Conservation (phyloP, 2,329 filamentous ascomycete species). For the Cadophora sp. region DNA sequence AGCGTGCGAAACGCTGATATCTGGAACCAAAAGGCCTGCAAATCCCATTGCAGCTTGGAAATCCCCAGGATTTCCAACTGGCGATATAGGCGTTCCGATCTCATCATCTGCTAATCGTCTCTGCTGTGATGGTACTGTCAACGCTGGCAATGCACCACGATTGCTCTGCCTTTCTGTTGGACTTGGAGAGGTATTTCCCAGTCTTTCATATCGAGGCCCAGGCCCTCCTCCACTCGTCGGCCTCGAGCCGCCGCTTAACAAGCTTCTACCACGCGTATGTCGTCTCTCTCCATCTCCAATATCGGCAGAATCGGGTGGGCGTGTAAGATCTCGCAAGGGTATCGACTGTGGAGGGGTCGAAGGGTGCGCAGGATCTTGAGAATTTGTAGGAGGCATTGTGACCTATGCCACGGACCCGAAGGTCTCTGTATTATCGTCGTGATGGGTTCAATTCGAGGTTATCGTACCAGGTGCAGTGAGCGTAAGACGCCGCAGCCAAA, state of each 20-base stretch:
- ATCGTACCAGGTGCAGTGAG: slow-evolving; percentile 8
- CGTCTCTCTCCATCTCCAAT: slow-evolving; percentile 36
- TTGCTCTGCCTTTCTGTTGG: slow-evolving; percentile 32
- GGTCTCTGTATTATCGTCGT: slow-evolving; percentile 29
- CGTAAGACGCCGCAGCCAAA: slow-evolving; percentile 23
- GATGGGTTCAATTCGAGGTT: slow-evolving; percentile 16
- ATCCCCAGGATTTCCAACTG: slow-evolving; percentile 41
- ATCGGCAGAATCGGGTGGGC: slow-evolving; percentile 42
- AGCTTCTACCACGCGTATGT: slow-evolving; percentile 42
- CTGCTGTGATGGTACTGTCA: slow-evolving; percentile 25
- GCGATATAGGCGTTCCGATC: slow-evolving; percentile 36
- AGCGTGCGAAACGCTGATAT: slow-evolving; percentile 42
- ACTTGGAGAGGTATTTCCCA: slow-evolving; percentile 41
- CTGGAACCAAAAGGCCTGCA: slow-evolving; percentile 44
- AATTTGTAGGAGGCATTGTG: slow-evolving; percentile 56
- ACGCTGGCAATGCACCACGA: slow-evolving; percentile 23
- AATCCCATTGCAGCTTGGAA: slow-evolving; percentile 45
- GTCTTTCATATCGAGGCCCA: slow-evolving; percentile 43
- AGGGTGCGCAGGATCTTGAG: slow-evolving; percentile 49
- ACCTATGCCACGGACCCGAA: slow-evolving; percentile 34
- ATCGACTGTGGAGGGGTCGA: slow-evolving; percentile 66
- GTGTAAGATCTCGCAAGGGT: slow-evolving; percentile 68
- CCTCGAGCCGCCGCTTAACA: slow-evolving; percentile 40
- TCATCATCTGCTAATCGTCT: slow-evolving; percentile 31
- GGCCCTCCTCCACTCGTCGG: slow-evolving; percentile 37